A percentile compares a stretch with the other conserved stretches of the same genome.
Conservation (phyloP, 352 stramenopile species). For the Pseudoperonospora humuli region DNA sequence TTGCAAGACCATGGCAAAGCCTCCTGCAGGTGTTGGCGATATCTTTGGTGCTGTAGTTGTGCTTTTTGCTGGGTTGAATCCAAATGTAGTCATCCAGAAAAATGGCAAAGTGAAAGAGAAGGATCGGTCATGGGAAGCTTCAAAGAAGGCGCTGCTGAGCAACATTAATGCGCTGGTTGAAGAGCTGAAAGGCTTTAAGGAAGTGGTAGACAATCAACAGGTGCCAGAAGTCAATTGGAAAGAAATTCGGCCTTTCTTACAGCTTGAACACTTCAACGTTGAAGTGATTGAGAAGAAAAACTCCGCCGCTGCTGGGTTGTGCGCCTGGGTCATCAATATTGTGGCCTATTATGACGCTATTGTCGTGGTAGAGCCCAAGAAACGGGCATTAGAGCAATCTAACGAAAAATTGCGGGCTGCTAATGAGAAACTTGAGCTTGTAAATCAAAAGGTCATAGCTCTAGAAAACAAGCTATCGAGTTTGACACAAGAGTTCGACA, state of each 20-base stretch:
- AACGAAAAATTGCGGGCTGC: constrained; percentile 76
- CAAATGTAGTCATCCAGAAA: constrained; percentile 79
- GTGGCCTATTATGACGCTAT: constrained; percentile 93
- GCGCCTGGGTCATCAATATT: constrained; percentile 87
- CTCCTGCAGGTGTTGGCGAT: constrained; percentile 81
- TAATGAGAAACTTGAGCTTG: constrained; percentile 80
- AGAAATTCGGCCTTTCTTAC: constrained; percentile 71
- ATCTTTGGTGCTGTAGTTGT: constrained; percentile 76
- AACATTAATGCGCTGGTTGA: constrained; percentile 93
- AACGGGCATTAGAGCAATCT: constrained; percentile 64
- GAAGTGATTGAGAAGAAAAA: constrained; percentile 83
- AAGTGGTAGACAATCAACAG: constrained; percentile 49
- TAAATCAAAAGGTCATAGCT: constrained; percentile 84
- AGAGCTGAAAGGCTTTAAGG: constrained; percentile 82
- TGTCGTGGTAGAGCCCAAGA: constrained; percentile 90
- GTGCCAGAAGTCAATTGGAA: constrained; percentile 77
- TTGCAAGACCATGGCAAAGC: constrained; percentile 91
- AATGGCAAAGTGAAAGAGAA: constrained; percentile 92
- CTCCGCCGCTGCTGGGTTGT: constrained; percentile 64
- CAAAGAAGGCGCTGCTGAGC: constrained; percentile 88
- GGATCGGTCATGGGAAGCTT: constrained; percentile 88
- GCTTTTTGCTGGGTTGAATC: constrained; percentile 67
- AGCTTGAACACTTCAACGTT: constrained; percentile 73
- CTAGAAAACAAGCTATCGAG: constrained; percentile 83
- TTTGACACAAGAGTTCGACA: constrained; percentile 77